Evolutionary conservation across 257 asterid genomes (phyloP), one percentile per base, ranked within the genome.

Genomic region (Solanum bulbocastanum): DNA sequence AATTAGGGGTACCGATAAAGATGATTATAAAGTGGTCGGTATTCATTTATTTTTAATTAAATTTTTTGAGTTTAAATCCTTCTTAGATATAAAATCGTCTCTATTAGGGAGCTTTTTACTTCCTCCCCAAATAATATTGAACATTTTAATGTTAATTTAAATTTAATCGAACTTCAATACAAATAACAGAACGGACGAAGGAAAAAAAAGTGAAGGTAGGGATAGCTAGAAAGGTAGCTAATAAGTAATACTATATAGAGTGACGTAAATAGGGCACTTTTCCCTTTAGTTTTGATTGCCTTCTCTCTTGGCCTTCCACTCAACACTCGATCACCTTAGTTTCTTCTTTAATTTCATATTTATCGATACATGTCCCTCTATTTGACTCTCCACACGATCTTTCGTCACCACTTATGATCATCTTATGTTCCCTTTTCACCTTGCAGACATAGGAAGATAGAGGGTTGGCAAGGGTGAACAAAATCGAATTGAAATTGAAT

Each of bases 241-340:
- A 62, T 62, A 60, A 60, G 27, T 60, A 20, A 58, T 58, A 58
- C 12, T 58, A 58, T 58, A 10, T 58, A 58, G 66, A 58, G 30
- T 60, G 68, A 60, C 14, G 86, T 86, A 35, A 35, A 73, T 73
- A 35, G 8, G 46, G 15, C 30, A 58, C 49, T 35, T 85, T 16
- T 40, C 62, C 46, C 71, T 62, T 62, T 62, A 23, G 71, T n/a
- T 83, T 86, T 35, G 36, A 35, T 35, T 89, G 88, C 89, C 83
- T 37, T 90, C 91, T 91, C 88, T 90, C 87, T 87, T 16, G 88
- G 87, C 88, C 92, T 87, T 90, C 92, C 90, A 90, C 90, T 89
- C 87, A 56, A 18, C 65, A 56, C 65, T 56, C 62, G 9, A 52
- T 52, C 23, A 16, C 62, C 23, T 52, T 52, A 52, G 62, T 16